A percentile compares a stretch with the other conserved stretches of the same genome.
Conservation (phyloP, 2,329 filamentous ascomycete genomes). For the Aureobasidium musti region DNA sequence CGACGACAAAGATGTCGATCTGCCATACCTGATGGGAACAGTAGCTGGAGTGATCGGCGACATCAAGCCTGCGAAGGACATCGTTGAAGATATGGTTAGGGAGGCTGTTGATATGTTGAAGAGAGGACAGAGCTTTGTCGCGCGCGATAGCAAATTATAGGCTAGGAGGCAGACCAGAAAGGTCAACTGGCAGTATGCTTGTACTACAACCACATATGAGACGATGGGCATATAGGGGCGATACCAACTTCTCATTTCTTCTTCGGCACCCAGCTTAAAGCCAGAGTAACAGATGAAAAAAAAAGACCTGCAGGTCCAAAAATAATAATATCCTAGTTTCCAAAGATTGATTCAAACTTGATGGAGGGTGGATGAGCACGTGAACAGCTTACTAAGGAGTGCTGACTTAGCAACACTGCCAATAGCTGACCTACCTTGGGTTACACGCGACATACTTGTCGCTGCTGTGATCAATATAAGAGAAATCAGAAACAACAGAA, state of each 20-base stretch:
- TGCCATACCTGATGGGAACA: conserved; percentile 91
- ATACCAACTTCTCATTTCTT: neutral
- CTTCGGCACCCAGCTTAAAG: conserved; percentile 3
- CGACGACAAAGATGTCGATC: conserved; percentile 72
- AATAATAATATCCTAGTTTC: neutral
- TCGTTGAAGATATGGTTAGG: conserved; percentile 87
- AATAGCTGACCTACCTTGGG: conserved; percentile 3
- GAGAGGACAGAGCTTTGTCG: conserved; percentile 62
- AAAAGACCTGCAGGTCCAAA: neutral
- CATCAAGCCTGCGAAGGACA: conserved; percentile 77
- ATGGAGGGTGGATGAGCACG: no score
- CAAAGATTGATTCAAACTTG: neutral
- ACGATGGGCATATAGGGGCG: neutral
- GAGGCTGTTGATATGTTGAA: conserved; percentile 71
- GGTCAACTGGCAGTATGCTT: neutral
- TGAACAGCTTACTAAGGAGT: neutral
- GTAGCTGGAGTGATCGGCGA: conserved; percentile 76
- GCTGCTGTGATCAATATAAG: neutral
- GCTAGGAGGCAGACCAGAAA: neutral
- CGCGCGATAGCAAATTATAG: conserved; percentile 49
- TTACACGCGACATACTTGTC: neutral
- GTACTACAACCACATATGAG: neutral
- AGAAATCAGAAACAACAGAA: neutral
- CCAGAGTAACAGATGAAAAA: conserved; percentile 3
- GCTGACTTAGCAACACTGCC: neutral